Conservation (phyloP, 768 basidiomycete genomes). For the Boletus rubroflammeus region DNA sequence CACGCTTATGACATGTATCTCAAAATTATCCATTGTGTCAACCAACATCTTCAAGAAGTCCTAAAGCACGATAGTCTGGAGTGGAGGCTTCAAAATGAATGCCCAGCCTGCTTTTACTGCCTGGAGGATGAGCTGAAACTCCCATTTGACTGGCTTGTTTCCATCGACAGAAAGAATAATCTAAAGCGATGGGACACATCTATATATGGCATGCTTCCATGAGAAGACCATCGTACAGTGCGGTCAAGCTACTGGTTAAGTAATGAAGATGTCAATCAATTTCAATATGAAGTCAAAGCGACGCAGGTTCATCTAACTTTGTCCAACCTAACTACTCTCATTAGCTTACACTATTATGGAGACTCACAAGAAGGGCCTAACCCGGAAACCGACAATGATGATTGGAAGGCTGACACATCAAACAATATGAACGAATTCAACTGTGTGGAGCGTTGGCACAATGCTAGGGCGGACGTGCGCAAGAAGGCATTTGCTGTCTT, state of each 20-base stretch:
- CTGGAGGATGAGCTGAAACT: slow-evolving; percentile 4
- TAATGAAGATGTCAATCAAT: no score
- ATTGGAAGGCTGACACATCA: background rate
- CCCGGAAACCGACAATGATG: no score
- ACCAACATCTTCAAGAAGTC: background rate
- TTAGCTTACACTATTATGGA: no score
- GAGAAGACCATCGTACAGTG: background rate
- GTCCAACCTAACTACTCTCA: no score
- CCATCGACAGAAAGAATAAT: no score
- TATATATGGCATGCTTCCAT: background rate
- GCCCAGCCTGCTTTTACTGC: slow-evolving; percentile 8
- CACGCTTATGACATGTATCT: background rate
- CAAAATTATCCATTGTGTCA: background rate
- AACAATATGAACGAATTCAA: background rate
- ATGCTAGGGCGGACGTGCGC: background rate
- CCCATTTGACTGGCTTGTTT: background rate
- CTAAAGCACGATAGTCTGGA: background rate
- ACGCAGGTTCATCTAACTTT: no score
- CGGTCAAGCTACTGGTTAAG: no score
- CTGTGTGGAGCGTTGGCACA: background rate
- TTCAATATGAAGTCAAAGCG: no score
- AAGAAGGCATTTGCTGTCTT: slow-evolving; percentile 4
- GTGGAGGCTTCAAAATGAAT: no score
- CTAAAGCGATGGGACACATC: background rate
- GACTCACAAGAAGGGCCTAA: no score